These are phyloP conservation scores for Sedum album DNA, from an alignment of 164 flowering plant species.

Conservation along the genomic window DNA sequence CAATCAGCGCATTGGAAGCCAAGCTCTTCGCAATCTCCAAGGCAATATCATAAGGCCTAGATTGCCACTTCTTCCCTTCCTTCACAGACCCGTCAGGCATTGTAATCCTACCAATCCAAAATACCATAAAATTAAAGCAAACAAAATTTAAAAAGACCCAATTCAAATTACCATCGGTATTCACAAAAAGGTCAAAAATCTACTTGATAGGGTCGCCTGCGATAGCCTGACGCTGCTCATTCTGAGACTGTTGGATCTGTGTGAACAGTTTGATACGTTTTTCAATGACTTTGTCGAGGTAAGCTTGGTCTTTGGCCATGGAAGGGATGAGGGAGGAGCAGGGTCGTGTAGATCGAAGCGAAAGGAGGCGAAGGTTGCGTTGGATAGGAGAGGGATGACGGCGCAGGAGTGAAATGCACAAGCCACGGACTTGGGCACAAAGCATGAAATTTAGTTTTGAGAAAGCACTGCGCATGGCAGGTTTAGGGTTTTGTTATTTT, in stretches of 20 bases:
- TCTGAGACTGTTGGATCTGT: conserved; percentile 41
- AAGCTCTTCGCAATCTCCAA: conserved; percentile 56
- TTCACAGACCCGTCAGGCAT: conserved; percentile 72
- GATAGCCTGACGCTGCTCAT: conserved; percentile 28
- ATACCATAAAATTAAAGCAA: background rate
- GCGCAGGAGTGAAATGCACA: background rate
- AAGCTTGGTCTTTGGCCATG: conserved; percentile 36
- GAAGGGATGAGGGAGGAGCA: conserved; percentile 1
- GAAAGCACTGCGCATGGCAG: background rate
- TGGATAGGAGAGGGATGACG: background rate
- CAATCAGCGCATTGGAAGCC: conserved; percentile 62
- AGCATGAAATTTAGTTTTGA: background rate
- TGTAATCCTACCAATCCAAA: conserved; percentile 40
- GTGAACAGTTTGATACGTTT: conserved; percentile 63
- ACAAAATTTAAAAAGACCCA: background rate
- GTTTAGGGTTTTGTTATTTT: background rate
- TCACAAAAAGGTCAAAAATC: background rate
- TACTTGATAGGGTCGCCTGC: conserved; percentile 64
- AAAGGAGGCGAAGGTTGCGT: conserved; percentile 14
- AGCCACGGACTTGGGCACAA: conserved; percentile 2
- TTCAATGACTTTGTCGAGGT: conserved; percentile 44
- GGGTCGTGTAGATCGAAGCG: conserved; percentile 10
- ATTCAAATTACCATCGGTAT: background rate
- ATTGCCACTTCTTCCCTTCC: conserved; percentile 77
- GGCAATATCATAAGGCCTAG: conserved; percentile 71